Conservation (phyloP, 306 rosid species). For the Acacia confusa region DNA sequence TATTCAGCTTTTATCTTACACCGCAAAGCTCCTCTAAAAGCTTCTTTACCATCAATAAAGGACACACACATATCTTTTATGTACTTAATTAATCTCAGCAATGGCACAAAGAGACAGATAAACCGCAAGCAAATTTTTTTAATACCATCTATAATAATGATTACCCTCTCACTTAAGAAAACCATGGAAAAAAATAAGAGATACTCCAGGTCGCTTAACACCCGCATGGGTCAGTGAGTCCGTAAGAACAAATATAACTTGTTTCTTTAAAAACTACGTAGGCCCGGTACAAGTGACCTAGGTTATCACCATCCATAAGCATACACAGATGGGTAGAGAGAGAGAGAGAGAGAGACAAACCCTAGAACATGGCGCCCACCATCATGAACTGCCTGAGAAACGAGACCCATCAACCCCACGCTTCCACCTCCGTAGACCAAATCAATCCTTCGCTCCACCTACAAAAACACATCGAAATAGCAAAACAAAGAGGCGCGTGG, state of each 20-base stretch:
- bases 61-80: neutral
- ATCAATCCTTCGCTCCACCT: conserved; percentile 98
- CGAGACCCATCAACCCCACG: conserved; percentile 98
- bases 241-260: neutral
- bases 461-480: conserved; percentile 43
- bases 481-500: conserved; percentile 48
- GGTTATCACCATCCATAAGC: conserved; percentile 4
- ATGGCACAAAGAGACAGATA: conserved; percentile 1
- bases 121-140: neutral
- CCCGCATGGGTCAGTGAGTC: conserved; percentile 38
- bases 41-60: conserved; percentile 32
- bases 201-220: conserved; percentile 29
- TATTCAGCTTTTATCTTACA: conserved; percentile 43
- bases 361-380: conserved; percentile 99
- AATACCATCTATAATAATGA: conserved; percentile 3
- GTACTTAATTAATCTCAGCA: neutral
- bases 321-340: neutral
- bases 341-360: conserved; percentile 48
- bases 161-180: neutral
- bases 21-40: conserved; percentile 33
- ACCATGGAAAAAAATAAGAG: neutral
- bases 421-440: conserved; percentile 99
- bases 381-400: conserved; percentile 99
- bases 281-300: conserved; percentile 34
- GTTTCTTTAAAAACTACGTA: conserved; percentile 17